Base-by-base conservation (phyloP, 371 early-diverging fungal species). In the Dentiscutata heterogama region DNA sequence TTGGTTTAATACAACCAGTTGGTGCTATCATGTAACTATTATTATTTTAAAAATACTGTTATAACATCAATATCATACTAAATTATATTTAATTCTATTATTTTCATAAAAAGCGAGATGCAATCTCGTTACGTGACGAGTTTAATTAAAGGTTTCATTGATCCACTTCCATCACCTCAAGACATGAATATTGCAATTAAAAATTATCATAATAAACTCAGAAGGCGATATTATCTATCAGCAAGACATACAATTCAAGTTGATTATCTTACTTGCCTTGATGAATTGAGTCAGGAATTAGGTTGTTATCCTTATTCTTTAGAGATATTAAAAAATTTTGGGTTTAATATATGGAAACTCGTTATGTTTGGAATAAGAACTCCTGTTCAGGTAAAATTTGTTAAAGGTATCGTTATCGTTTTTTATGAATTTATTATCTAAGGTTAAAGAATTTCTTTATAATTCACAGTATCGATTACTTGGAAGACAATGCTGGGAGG, bases 1-100 rank as follows among this genome's bases (percentile, higher is more conserved):
- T 89, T 16, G 90, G 89, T 31, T 83, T 91, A 42, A 82, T 86
- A 20, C 90, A 89, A 68, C n/a, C 65, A n/a, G 58, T 51, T 70
- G 80, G 71, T 2, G 50, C 80, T 14, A 54, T 80, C n/a, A 58
- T 1, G 58, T 16, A n/a, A 20, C 16, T 2, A 20, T 58, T 58
- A n/a, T 58, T n/a, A n/a, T 58, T 35, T 35, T 35, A 5, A 35
- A 4, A 58, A 58, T 8, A n/a, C 14, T 20, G 8, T 22, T 13
- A 10, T 58, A 58, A 20, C 10, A 58, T n/a, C 35, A 0, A n/a
- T 10, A 58, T 58, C 22, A 5, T 7, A 8, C 5, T n/a, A n/a
- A 56, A 56, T 56, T 20, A 0, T n/a, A n/a, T n/a, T 58, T 58
- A 4, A 20, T 14, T 18, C 18, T 20, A 18, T 18, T 18, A 0